These are phyloP conservation scores for Clavaria fumosa DNA, from an alignment of 768 basidiomycete genomes.

Conservation along the genomic window DNA sequence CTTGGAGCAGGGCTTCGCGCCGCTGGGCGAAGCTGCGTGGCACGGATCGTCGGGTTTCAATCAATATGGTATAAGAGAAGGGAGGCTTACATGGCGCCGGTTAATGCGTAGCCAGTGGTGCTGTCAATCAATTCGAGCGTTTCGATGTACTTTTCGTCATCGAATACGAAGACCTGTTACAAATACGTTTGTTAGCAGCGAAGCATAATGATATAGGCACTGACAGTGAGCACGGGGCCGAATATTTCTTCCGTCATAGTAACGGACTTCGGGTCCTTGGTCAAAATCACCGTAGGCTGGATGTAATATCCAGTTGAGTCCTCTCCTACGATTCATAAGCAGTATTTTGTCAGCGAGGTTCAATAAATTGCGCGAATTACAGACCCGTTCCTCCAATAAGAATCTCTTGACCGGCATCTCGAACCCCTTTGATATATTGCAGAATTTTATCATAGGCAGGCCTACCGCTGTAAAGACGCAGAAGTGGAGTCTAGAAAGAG, in stretches of 20 bases:
- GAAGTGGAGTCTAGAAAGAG: background rate
- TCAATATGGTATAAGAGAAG: slow-evolving; percentile 1
- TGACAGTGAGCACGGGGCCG: slow-evolving; percentile 84
- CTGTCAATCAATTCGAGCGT: slow-evolving; percentile 77
- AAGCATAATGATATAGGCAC: slow-evolving; percentile 9
- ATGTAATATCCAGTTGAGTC: slow-evolving; percentile 88
- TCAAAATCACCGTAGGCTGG: slow-evolving; percentile 87
- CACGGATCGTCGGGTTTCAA: slow-evolving; percentile 8
- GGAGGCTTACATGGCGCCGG: slow-evolving; percentile 73
- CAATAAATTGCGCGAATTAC: slow-evolving; percentile 9
- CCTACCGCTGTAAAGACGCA: slow-evolving; percentile 37
- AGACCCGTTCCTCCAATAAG: slow-evolving; percentile 70
- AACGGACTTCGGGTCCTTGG: slow-evolving; percentile 74
- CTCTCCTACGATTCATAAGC: slow-evolving; percentile 36
- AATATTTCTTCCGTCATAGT: slow-evolving; percentile 96
- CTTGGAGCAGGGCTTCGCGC: slow-evolving; percentile 62
- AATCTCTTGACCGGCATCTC: slow-evolving; percentile 77
- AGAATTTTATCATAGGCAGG: slow-evolving; percentile 83
- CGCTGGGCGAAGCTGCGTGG: slow-evolving; percentile 74
- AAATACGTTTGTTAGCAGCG: background rate
- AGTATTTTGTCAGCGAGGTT: background rate
- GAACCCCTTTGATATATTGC: slow-evolving; percentile 74
- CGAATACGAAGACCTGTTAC: slow-evolving; percentile 60
- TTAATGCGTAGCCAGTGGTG: slow-evolving; percentile 80
- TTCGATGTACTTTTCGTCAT: slow-evolving; percentile 75